Evolutionary conservation across 2,329 filamentous ascomycete species (phyloP), one percentile per base, ranked within the genome.

Genomic region (Neonectria faginata): DNA sequence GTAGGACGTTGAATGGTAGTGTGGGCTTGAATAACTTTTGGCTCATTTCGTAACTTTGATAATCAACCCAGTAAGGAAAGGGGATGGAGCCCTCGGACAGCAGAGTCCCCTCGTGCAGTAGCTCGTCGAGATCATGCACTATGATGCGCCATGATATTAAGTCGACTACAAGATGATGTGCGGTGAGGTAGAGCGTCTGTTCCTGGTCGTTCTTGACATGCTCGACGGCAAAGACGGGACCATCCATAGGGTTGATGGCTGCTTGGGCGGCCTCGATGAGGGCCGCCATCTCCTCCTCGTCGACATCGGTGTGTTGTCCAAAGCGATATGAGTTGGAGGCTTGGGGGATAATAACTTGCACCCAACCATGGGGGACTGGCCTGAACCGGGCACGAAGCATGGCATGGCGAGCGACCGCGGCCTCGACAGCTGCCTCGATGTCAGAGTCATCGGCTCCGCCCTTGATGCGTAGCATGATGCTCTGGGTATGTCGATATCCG

Each of bases 101-200:
- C 0, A 86, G 73, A 47, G 77, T 81, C 3, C 84, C 83, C 25
- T 78, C 77, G 16, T 77, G 78, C 0, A 87, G 74, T 1, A 87
- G 70, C 62, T 84, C 82, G 53, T 86, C 84, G 22, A 87, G 67
- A 54, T 87, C 85, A 16, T 81, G 79, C 4, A 83, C 75, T 20
- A 87, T 79, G 56, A 85, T 78, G 14, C 80, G 78, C 85, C 85
- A 87, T 0, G 84, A 86, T 7, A 79, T 78, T 10, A 83, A 71
- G 57, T 87, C 85, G 12, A 86, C 80, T 1, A 83, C 83, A 3
- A 87, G 78, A 53, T 86, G 84, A 63, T 87, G 85, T 0, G 84
- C 84, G 0, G 80, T 78, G 10, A 87, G 73, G 65, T 84, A 86
- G 2, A 87, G 68, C 58, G 84, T 74, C 56, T 86, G 84, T 62